These are phyloP conservation scores for Malassezia obtusa DNA, from an alignment of 1,284 basidiomycete genomes.

Conservation along the genomic window DNA sequence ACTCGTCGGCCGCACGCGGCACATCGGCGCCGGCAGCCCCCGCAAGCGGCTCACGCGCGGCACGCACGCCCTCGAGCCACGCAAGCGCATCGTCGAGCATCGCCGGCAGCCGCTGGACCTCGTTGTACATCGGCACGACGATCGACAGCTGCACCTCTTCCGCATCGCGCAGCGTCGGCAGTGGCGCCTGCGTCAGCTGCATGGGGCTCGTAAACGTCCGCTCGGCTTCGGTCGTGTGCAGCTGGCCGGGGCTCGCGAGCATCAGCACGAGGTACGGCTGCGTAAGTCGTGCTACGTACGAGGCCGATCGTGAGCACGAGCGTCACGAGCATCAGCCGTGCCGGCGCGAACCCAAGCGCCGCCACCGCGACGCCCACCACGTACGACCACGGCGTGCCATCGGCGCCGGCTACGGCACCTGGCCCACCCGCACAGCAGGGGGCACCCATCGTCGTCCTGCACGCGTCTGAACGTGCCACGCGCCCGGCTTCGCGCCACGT, in stretches of 20 bases:
- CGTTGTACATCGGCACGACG: constrained; percentile 84
- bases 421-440: constrained; percentile 11
- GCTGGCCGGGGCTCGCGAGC: not conserved
- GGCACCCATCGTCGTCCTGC: constrained; percentile 6
- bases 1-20: not conserved
- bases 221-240: constrained; percentile 5
- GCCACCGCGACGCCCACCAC: not conserved
- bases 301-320: not conserved
- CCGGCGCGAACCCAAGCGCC: not conserved
- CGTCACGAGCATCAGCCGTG: not conserved
- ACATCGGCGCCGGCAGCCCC: not conserved
- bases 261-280: constrained; percentile 8
- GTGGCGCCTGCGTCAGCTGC: not conserved
- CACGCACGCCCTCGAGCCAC: constrained; percentile 48
- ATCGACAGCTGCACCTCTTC: constrained; percentile 56
- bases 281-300: not conserved
- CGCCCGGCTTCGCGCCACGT: not conserved
- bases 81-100: constrained; percentile 68
- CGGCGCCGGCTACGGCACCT: not conserved
- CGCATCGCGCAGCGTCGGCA: constrained; percentile 51
- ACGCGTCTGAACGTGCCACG: not conserved
- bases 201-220: constrained; percentile 6
- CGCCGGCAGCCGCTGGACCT: constrained; percentile 62
- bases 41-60: constrained; percentile 10
- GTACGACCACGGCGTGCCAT: constrained; percentile 2